Evolutionary conservation across 2,329 filamentous ascomycete species (phyloP), one percentile per base, ranked within the genome.

Genomic region (Xylaria sp.): DNA sequence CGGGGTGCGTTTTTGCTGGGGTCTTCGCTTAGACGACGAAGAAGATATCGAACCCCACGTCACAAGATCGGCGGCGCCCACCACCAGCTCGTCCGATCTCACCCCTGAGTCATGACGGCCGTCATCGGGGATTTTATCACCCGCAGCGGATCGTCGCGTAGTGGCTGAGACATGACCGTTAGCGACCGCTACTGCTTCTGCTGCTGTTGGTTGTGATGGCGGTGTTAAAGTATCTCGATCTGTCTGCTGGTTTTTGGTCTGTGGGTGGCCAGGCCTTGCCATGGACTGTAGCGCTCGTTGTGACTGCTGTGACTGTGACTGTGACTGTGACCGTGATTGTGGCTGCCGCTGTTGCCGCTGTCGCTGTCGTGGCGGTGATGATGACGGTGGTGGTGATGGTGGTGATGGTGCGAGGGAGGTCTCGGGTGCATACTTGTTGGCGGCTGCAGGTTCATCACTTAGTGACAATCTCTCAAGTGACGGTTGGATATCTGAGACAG

Each of bases 391-490:
- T 53, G 53, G 1, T 67, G 74, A 10, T 67, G 72, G 61, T 69
- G 73, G n/a, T 38, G 53, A 6, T 48, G 58, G 5, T 38, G 42
- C 7, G 67, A 73, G 54, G 68, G 60, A 33, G 72, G 66, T 57
- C 63, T 74, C 61, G 66, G 63, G 66, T 65, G 69, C 65, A 71
- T 72, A 65, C 70, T 72, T 66, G 72, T 75, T 66, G 72, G 69
- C 66, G 71, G 69, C 74, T 74, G 75, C 72, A 71, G 76, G 67
- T 63, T 75, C 72, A 75, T 69, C 71, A 71, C 71, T 76, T 74
- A 82, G 76, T 66, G 78, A 76, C 73, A 81, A 72, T 66, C 74
- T 80, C 62, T 78, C 77, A 72, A 82, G 74, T 36, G 75, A 77
- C 59, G 78, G 76, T 63, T 77, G 73, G 60, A 74, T 71, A 53